Evolutionary conservation across 2,329 filamentous ascomycete genomes (phyloP), one percentile per base, ranked within the genome.

Genomic region (Dryadomyces sulphureus): DNA sequence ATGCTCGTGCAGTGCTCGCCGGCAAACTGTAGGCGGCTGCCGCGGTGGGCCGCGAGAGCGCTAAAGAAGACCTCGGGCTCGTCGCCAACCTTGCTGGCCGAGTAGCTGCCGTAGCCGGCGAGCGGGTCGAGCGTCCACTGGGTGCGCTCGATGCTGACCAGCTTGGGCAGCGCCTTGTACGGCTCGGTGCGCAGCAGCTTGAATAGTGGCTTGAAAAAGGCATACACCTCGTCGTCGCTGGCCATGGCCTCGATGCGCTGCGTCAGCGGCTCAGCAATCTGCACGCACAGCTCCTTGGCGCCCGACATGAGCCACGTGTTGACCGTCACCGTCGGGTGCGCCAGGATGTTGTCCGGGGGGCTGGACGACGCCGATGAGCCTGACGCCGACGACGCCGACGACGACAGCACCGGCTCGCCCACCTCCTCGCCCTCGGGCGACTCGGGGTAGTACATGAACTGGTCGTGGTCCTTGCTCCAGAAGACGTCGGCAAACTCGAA

Each of bases 1-100:
- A 66, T 76, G 0, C 83, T 87, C 61, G 89, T 90, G 14, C 81
- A 84, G 1, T 92, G 68, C 1, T 85, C 85, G 57, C 87, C 79
- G 12, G 85, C 85, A 58, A 92, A 92, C 48, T 81, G 73, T 62
- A 89, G 90, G 24, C 82, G 71, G 35, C 43, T 45, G 43, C 21
- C 21, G 0, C 80, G 74, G 1, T 71, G 67, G 6, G 76, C 69
- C 34, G 78, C 68, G 16, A 73, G 70, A 54, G 75, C 79, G 56
- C 90, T 84, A 60, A 86, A 90, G 65, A 79, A 86, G 17, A 84
- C 71, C 62, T 90, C 90, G 2, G 84, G 85, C 34, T 90, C 69
- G 59, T 85, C 89, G 39, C 90, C 67, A 49, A 85, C 84, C 60
- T 90, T 84, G 39, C 81, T 81, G 57, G 90, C 90, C 1, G 86